Base-by-base conservation (phyloP, 208 protist species). In the Vickermania ingenoplastis region DNA sequence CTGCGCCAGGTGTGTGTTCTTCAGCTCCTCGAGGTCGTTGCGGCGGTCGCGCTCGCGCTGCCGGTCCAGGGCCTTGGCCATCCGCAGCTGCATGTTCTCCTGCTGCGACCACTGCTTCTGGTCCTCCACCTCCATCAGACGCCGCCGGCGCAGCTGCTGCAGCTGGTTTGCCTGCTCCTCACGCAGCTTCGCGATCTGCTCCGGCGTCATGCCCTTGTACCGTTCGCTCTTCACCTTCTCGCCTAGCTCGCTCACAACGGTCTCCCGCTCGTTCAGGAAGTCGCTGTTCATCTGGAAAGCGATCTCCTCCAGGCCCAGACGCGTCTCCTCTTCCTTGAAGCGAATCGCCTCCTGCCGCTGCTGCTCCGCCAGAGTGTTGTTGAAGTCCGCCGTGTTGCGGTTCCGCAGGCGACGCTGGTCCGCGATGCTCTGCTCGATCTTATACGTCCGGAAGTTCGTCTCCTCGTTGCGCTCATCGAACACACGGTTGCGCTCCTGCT, bases 41-140 rank as follows among this genome's bases (percentile, higher is more conserved):
- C 77, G 74, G 5, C 85, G 83, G 69, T 96, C 87, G 21, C 87
- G 77, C 61, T 83, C 78, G n/a, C n/a, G n/a, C n/a, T n/a, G n/a
- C n/a, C n/a, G n/a, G n/a, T n/a, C n/a, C n/a, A n/a, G n/a, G n/a
- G n/a, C n/a, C n/a, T n/a, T n/a, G n/a, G n/a, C n/a, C n/a, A n/a
- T n/a, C n/a, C n/a, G n/a, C n/a, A 94, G 57, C 69, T 94, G 83
- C 75, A 93, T 87, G 60, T 88, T 79, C 53, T 92, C 87, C 62
- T 91, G 81, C 77, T 91, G 83, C 24, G 80, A 71, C 84, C 83
- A 93, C 73, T 91, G 85, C 70, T 80, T 81, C 36, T 79, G 69
- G 59, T 94, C 87, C 73, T 96, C 90, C 27, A 91, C 86, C 57
- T 96, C 90, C n/a, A n/a, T n/a, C n/a, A n/a, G n/a, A n/a, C n/a